phyloP scores from a whole-genome alignment of 345 rosid genomes.

The Eutrema heterophyllum region DNA sequence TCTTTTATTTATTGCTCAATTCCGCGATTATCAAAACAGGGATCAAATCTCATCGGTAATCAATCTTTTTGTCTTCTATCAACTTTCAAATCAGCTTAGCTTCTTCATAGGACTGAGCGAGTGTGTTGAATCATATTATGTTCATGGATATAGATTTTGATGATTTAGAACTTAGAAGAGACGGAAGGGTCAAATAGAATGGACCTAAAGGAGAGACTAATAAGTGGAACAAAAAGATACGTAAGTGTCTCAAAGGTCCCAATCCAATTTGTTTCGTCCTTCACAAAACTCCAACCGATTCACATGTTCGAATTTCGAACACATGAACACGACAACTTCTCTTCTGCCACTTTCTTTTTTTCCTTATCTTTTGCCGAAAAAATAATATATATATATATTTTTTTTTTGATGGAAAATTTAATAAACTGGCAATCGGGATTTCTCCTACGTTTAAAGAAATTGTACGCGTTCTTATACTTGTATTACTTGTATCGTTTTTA shows the following conservation, averaged over 20 bases:
- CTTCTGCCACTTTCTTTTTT: background rate
- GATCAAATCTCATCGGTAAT: too few species aligned
- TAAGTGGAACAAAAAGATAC: background rate
- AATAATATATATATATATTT: background rate
- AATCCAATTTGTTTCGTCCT: slow-evolving; percentile 10
- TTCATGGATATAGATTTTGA: background rate
- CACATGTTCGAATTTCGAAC: slow-evolving; percentile 9
- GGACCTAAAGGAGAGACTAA: background rate
- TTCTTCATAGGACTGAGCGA: too few species aligned
- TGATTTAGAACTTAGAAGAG: background rate
- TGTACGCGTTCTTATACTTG: background rate
- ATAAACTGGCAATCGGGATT: background rate
- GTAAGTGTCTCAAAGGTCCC: background rate
- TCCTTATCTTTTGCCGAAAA: background rate
- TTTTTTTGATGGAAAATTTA: background rate
- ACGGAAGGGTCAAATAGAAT: slow-evolving; percentile 10
- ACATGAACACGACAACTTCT: slow-evolving; percentile 16
- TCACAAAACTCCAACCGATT: slow-evolving; percentile 5
- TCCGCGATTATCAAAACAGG: too few species aligned
- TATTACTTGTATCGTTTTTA: too few species aligned
- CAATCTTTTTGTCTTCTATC: too few species aligned
- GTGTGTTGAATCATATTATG: too few species aligned
- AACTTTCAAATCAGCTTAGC: too few species aligned
- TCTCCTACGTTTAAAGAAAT: background rate
- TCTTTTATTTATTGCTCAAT: too few species aligned